Conservation (phyloP, 805 yeast species). For the Starmerella vitae region DNA sequence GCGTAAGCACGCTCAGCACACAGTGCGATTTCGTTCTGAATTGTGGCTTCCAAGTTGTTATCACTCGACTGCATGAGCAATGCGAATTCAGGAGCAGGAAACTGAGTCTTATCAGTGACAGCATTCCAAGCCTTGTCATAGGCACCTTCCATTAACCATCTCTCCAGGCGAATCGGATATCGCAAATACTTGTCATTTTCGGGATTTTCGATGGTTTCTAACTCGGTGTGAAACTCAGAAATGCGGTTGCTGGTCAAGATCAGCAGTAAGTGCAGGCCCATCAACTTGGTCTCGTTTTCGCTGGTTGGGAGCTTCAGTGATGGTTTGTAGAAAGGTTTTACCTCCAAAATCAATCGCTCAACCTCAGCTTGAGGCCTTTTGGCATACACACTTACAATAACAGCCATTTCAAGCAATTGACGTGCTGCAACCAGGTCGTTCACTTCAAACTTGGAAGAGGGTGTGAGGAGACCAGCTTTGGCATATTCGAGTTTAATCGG, state of each 20-base stretch:
- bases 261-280: constrained; percentile 62
- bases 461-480: constrained; percentile 63
- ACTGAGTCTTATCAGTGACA: constrained; percentile 39
- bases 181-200: constrained; percentile 60
- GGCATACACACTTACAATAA: constrained; percentile 57
- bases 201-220: constrained; percentile 53
- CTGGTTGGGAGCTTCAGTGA: constrained; percentile 33
- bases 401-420: constrained; percentile 77
- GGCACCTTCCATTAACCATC: constrained; percentile 92
- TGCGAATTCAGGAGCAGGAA: constrained; percentile 56
- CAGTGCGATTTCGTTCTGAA: constrained; percentile 72
- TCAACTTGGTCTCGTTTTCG: constrained; percentile 54
- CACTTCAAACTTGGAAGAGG: constrained; percentile 32
- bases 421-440: constrained; percentile 64
- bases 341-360: constrained; percentile 56
- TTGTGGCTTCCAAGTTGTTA: constrained; percentile 46
- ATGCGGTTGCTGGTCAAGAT: constrained; percentile 72
- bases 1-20: constrained; percentile 71
- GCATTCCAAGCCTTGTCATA: constrained; percentile 82
- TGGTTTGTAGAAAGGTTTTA: constrained; percentile 59
- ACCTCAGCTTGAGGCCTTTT: constrained; percentile 46
- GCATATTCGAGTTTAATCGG: constrained; percentile 68
- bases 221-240: constrained; percentile 78
- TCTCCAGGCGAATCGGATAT: constrained; percentile 80
- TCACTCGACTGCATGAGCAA: constrained; percentile 51